phyloP scores from a whole-genome alignment of 1,284 basidiomycete genomes.

The Volvariella volvacea region DNA sequence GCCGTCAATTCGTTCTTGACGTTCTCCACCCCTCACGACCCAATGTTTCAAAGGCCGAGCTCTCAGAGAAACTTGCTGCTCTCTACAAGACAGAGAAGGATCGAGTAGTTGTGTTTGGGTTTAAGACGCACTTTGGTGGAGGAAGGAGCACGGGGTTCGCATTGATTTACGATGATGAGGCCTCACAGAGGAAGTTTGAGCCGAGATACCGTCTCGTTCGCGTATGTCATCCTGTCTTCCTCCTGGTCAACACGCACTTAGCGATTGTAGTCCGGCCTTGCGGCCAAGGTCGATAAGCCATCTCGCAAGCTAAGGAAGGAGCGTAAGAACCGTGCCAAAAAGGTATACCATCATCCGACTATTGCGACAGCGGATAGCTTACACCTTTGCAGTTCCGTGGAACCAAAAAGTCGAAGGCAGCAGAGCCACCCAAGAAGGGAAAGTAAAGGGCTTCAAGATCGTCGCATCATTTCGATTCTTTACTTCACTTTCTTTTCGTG shows the following conservation, averaged over 20 bases:
- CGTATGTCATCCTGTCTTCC: slow-evolving; percentile 46
- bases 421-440: slow-evolving; percentile 83
- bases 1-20: slow-evolving; percentile 90
- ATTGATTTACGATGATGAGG: slow-evolving; percentile 96
- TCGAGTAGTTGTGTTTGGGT: slow-evolving; percentile 75
- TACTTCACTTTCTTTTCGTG: slow-evolving; percentile 27
- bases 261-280: slow-evolving; percentile 67
- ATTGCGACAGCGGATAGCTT: slow-evolving; percentile 8
- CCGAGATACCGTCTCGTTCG: slow-evolving; percentile 93
- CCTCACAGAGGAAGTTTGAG: slow-evolving; percentile 94
- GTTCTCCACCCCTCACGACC: slow-evolving; percentile 94
- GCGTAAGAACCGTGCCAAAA: slow-evolving; percentile 99
- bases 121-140: slow-evolving; percentile 96
- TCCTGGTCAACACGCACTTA: slow-evolving; percentile 9
- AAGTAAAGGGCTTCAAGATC: slow-evolving; percentile 46
- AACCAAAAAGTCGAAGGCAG: slow-evolving; percentile 89
- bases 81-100: slow-evolving; percentile 76
- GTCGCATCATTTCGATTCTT: slow-evolving; percentile 19
- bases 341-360: slow-evolving; percentile 45
- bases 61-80: slow-evolving; percentile 87
- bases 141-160: slow-evolving; percentile 97
- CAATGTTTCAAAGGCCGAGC: slow-evolving; percentile 91
- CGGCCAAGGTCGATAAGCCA: slow-evolving; percentile 82
- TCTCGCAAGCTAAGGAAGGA: slow-evolving; percentile 99
- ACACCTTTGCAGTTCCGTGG: slow-evolving; percentile 64